Conservation (phyloP, 345 rosid genomes). For the Linum lewisii region DNA sequence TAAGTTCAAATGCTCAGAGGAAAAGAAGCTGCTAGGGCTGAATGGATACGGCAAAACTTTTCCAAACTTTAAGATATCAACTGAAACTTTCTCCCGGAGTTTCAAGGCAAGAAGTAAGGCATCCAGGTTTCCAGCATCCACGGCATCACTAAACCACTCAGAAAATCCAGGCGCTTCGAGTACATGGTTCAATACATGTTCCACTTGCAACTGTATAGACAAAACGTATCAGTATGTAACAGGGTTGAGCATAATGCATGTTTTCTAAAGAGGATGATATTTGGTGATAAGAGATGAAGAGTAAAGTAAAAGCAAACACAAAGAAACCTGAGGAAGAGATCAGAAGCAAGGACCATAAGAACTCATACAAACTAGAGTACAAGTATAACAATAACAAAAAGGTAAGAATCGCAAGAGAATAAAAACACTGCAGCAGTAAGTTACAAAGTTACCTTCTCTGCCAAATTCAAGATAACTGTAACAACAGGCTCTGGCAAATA, state of each 20-base stretch:
- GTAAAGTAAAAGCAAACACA: neutral
- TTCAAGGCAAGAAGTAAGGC: conserved; percentile 82
- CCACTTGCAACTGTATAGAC: conserved; percentile 52
- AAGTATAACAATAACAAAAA: neutral
- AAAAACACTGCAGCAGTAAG: neutral
- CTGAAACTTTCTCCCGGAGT: conserved; percentile 47
- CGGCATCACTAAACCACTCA: conserved; percentile 70
- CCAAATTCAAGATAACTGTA: conserved; percentile 53
- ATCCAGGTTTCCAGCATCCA: conserved; percentile 74
- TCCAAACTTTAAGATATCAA: conserved; percentile 34
- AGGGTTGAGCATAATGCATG: neutral
- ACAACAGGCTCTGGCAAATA: conserved; percentile 93
- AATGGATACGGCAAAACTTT: conserved; percentile 76
- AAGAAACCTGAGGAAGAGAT: neutral
- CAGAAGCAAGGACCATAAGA: neutral
- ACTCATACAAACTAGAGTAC: neutral
- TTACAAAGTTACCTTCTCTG: conserved; percentile 49
- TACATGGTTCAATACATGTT: conserved; percentile 52
- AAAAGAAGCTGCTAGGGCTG: conserved; percentile 52
- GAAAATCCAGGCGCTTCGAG: conserved; percentile 57
- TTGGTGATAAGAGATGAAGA: neutral
- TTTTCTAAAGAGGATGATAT: neutral
- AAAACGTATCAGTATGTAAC: neutral
- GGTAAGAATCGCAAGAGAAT: neutral
- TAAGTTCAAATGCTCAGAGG: conserved; percentile 57